phyloP scores from a whole-genome alignment of 129 eudicot species.

The Heracleum sosnowskyi region DNA sequence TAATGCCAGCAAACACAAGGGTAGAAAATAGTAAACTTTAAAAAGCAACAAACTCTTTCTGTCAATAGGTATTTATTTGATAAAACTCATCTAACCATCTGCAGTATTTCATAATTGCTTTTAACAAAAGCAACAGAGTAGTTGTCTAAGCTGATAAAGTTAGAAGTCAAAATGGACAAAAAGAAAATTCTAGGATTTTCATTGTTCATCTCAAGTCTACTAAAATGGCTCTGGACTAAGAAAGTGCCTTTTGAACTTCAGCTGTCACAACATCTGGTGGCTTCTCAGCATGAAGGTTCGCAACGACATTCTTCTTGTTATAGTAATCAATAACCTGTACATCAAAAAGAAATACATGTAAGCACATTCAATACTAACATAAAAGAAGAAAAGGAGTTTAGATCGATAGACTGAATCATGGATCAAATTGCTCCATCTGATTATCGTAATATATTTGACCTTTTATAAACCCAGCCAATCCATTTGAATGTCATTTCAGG shows the following conservation, averaged over 20 bases:
- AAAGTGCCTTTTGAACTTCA: conserved; percentile 65
- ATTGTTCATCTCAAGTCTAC: neutral
- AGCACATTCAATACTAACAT: neutral
- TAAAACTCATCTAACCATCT: neutral
- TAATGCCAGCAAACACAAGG: neutral
- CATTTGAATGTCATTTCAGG: neutral
- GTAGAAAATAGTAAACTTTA: neutral
- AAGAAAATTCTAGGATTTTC: neutral
- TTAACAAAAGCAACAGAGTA: neutral
- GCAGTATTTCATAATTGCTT: neutral
- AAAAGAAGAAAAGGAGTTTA: neutral
- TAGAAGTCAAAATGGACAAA: neutral
- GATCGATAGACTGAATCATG: neutral
- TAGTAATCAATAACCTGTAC: conserved; percentile 87
- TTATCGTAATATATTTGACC: neutral
- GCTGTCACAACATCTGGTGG: conserved; percentile 64
- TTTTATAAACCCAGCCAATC: neutral
- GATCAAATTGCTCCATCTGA: neutral
- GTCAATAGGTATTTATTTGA: neutral
- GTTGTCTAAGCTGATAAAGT: neutral
- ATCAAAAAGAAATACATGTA: neutral
- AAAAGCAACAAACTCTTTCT: neutral
- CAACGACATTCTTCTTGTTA: conserved; percentile 51
- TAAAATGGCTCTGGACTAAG: conserved; percentile 15
- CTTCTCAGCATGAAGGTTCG: conserved; percentile 81